Base-by-base conservation (phyloP, 2,329 filamentous ascomycete species). In the Ceratocystis alfenasii region DNA sequence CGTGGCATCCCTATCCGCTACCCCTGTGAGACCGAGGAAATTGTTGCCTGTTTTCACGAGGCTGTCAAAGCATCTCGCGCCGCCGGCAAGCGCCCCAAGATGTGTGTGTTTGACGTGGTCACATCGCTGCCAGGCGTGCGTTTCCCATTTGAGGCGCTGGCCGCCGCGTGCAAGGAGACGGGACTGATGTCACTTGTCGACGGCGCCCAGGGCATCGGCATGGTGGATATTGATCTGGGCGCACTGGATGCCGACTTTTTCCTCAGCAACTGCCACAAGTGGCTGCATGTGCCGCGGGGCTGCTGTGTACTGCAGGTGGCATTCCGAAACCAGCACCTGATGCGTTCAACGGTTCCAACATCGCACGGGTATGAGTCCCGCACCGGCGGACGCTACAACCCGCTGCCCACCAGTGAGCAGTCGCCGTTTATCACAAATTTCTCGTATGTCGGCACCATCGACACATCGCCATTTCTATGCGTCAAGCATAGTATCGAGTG, bases 191-290 rank as follows among this genome's bases (percentile, higher is more conserved):
- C 87, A 70, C 77, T 90, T 22, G 78, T 96, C 46, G 93, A 97
- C 73, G 92, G 84, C 17, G 93, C 93, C 0, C 93, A 97, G 75
- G 87, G 87, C 0, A 77, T 95, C 28, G 93, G 93, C 1, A 87
- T 94, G 75, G 80, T 96, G 6, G 78, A 81, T 0, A 74, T 96
- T 6, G 83, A 95, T 74, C 75, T 96, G 15, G 69, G 73, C 0
- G 74, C 76, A 3, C 76, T 91, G 2, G 83, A 91, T 69, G 86
- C 90, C 0, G 92, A 96, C 74, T 96, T 95, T 76, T 89, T 95
- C 72, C 82, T 93, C 15, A 87, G 81, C 65, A 96, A 96, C 74
- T 89, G 86, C 70, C 89, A 95, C 78, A 95, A 95, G 78, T 97
- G 93, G 93, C 83, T 96, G 6, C 86, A 84, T 72, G 83, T 84